These are phyloP conservation scores for Epichloe amarillans DNA, from an alignment of 2,329 filamentous ascomycete species.

Conservation along the genomic window DNA sequence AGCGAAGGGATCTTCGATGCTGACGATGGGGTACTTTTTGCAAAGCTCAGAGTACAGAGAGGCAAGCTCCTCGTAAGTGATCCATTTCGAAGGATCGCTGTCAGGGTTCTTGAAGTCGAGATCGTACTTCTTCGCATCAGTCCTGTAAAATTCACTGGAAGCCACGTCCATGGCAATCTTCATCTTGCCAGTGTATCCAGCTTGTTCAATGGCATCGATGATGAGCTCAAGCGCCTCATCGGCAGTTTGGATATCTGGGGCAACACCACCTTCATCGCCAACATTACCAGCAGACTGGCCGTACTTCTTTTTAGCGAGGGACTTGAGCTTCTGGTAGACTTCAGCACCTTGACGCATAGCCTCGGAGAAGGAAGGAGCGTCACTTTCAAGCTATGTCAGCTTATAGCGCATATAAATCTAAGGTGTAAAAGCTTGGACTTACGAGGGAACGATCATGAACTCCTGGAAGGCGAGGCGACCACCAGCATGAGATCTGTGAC, in stretches of 20 bases:
- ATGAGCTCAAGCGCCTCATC: slow-evolving; percentile 97
- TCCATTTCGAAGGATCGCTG: slow-evolving; percentile 90
- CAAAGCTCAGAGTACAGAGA: slow-evolving; percentile 76
- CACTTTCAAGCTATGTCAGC: slow-evolving; percentile 28
- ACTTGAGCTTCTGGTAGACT: slow-evolving; percentile 97
- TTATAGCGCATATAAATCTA: background rate
- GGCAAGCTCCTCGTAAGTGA: slow-evolving; percentile 96
- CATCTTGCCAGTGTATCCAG: slow-evolving; percentile 90
- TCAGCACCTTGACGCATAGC: slow-evolving; percentile 92
- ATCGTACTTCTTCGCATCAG: slow-evolving; percentile 97
- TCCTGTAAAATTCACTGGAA: slow-evolving; percentile 99
- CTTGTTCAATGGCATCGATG: slow-evolving; percentile 82
- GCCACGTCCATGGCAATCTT: slow-evolving; percentile 99
- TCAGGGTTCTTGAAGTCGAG: slow-evolving; percentile 99
- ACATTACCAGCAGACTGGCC: slow-evolving; percentile 98
- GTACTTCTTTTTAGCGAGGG: slow-evolving; percentile 97
- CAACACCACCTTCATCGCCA: slow-evolving; percentile 98
- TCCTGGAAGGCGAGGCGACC: slow-evolving; percentile 91
- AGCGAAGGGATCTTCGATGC: slow-evolving; percentile 97
- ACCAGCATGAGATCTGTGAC: slow-evolving; percentile 74
- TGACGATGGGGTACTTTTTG: slow-evolving; percentile 97
- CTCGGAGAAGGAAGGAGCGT: slow-evolving; percentile 84
- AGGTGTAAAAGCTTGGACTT: slow-evolving; percentile 23
- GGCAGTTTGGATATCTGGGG: slow-evolving; percentile 93
- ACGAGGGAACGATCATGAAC: slow-evolving; percentile 87